Percentiles rank a stretch among this genome's conserved stretches.
Conservation (phyloP, 2,329 filamentous ascomycete genomes). For the Pseudocercospora cruenta region DNA sequence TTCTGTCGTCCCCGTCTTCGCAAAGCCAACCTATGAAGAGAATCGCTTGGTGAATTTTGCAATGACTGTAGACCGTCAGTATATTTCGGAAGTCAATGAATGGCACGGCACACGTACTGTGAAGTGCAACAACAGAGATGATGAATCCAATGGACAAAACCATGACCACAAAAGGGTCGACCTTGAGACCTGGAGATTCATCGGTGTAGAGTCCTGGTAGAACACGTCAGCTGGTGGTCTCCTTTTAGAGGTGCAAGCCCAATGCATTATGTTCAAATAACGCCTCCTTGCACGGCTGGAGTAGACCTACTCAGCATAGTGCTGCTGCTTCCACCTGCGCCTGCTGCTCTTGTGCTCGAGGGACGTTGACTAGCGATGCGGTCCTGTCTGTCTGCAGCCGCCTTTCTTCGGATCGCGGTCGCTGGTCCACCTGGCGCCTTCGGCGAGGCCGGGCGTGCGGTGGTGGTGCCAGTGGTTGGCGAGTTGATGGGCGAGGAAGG, state of each 20-base stretch:
- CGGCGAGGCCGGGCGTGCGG: slow-evolving; percentile 80
- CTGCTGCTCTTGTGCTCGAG: slow-evolving; percentile 87
- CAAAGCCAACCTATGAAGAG: slow-evolving; percentile 52
- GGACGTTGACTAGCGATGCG: slow-evolving; percentile 93
- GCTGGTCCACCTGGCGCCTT: slow-evolving; percentile 90
- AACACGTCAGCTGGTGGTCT: slow-evolving; percentile 25
- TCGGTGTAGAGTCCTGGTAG: slow-evolving; percentile 89
- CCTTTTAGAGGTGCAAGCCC: background rate
- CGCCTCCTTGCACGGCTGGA: background rate
- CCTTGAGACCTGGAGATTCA: slow-evolving; percentile 94
- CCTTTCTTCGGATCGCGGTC: slow-evolving; percentile 91
- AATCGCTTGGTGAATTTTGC: slow-evolving; percentile 93
- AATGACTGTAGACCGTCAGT: slow-evolving; percentile 67
- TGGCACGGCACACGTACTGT: slow-evolving; percentile 69
- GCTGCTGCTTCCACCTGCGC: slow-evolving; percentile 92
- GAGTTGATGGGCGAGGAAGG: slow-evolving; percentile 47
- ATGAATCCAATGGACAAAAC: slow-evolving; percentile 97
- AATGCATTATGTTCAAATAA: background rate
- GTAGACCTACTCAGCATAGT: slow-evolving; percentile 89
- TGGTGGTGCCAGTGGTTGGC: slow-evolving; percentile 68
- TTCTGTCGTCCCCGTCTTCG: slow-evolving; percentile 5
- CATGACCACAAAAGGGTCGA: slow-evolving; percentile 95
- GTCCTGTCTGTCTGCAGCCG: slow-evolving; percentile 96
- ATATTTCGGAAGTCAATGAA: background rate
- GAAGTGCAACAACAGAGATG: slow-evolving; percentile 95